Percentiles rank a stretch among this genome's conserved stretches.
These are phyloP conservation scores for Ophiocordyceps unilateralis DNA, from an alignment of 2,329 filamentous ascomycete genomes.

Conservation along the genomic window DNA sequence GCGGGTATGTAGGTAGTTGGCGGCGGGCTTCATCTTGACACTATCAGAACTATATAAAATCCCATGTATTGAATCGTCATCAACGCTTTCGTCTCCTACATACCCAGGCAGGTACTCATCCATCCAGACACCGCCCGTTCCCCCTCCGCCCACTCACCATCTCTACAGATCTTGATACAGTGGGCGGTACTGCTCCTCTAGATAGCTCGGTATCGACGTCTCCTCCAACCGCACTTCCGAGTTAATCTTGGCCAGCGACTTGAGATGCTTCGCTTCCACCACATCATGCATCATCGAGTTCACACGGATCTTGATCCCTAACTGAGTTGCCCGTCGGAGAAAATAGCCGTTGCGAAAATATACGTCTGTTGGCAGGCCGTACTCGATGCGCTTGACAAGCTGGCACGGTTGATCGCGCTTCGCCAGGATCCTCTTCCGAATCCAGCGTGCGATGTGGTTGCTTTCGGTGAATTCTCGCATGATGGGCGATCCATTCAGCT, in stretches of 20 bases:
- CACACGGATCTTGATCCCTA: conserved; percentile 54
- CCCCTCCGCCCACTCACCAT: too few species aligned
- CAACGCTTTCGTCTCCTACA: too few species aligned
- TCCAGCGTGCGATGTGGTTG: conserved; percentile 42
- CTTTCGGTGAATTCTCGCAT: conserved; percentile 38
- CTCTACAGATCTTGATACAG: background rate
- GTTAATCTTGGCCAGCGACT: conserved; percentile 14
- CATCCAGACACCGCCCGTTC: too few species aligned
- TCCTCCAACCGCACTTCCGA: conserved; percentile 18
- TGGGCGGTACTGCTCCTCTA: conserved; percentile 8
- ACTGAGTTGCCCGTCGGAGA: conserved; percentile 49
- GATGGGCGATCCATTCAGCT: conserved; percentile 45
- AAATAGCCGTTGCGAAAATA: conserved; percentile 85
- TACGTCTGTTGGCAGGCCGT: conserved; percentile 53
- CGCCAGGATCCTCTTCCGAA: conserved; percentile 18
- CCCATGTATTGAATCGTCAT: too few species aligned
- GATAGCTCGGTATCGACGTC: conserved; percentile 12
- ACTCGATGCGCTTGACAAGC: conserved; percentile 50
- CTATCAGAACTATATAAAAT: too few species aligned
- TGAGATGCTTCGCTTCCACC: conserved; percentile 49
- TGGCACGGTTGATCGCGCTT: conserved; percentile 36
- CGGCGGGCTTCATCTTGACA: too few species aligned
- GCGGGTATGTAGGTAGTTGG: too few species aligned
- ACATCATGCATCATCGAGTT: conserved; percentile 59
- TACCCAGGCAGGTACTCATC: too few species aligned